A percentile compares a stretch with the other conserved stretches of the same genome.
These are phyloP conservation scores for Adansonia digitata DNA, from an alignment of 345 rosid genomes.

Conservation along the genomic window DNA sequence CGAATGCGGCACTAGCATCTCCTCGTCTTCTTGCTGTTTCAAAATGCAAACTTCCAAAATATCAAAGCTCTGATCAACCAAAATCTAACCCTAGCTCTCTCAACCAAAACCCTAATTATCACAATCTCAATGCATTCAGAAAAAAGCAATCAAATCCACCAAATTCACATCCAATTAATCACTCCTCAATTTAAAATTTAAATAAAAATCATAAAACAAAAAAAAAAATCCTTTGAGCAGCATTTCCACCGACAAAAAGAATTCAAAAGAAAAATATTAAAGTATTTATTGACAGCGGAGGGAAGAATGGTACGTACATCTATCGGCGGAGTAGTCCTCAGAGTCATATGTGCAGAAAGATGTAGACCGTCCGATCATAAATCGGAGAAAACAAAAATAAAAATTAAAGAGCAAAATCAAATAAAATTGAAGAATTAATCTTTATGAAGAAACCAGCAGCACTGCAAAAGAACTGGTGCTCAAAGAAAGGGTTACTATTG, in stretches of 20 bases:
- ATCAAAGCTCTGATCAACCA: conserved; percentile 7
- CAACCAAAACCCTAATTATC: conserved; percentile 27
- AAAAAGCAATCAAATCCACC: neutral
- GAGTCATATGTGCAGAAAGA: conserved; percentile 50
- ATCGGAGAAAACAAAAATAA: conserved; percentile 9
- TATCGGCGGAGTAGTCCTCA: conserved; percentile 74
- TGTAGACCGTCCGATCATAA: conserved; percentile 36
- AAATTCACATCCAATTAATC: conserved; percentile 26
- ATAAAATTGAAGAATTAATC: neutral
- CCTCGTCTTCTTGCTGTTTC: conserved; percentile 58
- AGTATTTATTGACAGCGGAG: neutral
- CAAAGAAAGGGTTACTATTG: conserved; percentile 26
- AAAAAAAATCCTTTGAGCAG: neutral
- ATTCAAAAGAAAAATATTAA: neutral
- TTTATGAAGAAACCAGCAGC: conserved; percentile 6
- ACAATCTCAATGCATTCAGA: neutral
- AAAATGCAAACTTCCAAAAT: neutral
- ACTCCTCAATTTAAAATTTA: conserved; percentile 17
- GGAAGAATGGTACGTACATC: conserved; percentile 47
- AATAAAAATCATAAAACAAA: conserved; percentile 18
- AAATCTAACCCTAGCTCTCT: conserved; percentile 8
- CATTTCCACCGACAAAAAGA: neutral
- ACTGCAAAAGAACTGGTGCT: conserved; percentile 18
- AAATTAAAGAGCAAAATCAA: conserved; percentile 12
- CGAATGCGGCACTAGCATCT: conserved; percentile 40